Base-by-base conservation (phyloP, 345 rosid species). In the Linum usitatissimum region DNA sequence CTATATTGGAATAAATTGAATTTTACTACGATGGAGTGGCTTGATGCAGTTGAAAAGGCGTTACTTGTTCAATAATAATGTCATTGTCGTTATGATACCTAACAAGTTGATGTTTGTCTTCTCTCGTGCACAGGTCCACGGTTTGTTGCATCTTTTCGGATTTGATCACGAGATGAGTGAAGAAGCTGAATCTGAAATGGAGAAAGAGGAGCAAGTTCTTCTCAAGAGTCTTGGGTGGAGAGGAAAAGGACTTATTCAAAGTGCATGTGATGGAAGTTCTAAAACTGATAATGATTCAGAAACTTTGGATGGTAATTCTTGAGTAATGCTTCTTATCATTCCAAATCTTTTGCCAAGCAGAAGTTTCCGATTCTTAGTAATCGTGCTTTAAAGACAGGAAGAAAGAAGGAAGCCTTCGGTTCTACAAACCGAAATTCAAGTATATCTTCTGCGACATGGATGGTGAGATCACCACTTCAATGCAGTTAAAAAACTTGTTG, bases 371-470 rank as follows among this genome's bases (percentile, higher is more conserved):
- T 57, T 45, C 51, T 45, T 45, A 45, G 15, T 6, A 45, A 10
- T 45, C 17, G 14, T 45, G 51, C 51, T 45, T 80, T 77, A 85
- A 80, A 87, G 99, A 80, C 91, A 90, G 90, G 96, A 90, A 80
- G 77, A 82, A 84, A 72, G 88, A 84, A 78, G 92, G 86, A 64
- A 80, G 83, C 71, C 79, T 93, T 63, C 83, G 90, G 57, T 87
- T 87, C 76, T 83, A 93, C 76, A 83, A 73, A 73, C 96, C 99
- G 53, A 93, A 93, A 66, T 90, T 87, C 85, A 86, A 84, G 62
- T 90, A 90, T 70, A 82, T 93, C 84, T 93, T 93, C 82, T 93
- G 94, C 56, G 99, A 93, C 73, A 84, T 90, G 96, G 97, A 93
- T 84, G 99, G 99, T 93, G 72, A 71, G 87, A 53, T 63, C 67